Base-by-base conservation (phyloP, 768 basidiomycete species). In the Tylopilus plumbeoviolaceoides region DNA sequence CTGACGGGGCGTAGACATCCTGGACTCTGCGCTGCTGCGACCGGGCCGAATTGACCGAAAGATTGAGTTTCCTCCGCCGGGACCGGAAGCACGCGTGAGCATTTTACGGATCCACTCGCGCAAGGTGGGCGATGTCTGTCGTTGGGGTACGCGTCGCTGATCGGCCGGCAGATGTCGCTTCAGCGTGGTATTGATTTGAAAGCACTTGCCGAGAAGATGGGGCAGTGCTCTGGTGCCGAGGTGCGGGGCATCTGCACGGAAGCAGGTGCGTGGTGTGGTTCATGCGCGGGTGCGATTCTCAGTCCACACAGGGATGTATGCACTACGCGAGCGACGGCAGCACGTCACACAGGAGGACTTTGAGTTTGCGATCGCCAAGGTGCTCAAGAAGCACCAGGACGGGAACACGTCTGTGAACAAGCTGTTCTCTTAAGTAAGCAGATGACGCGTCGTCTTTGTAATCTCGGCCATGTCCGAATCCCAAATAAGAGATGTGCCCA, bases 271-370 rank as follows among this genome's bases (percentile, higher is more conserved):
- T 54, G 20, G 20, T 11, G 18, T 39, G 7, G 9, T n/a, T 17
- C 15, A 4, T n/a, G 12, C 15, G 5, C 35, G 14, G 17, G 2
- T 36, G 7, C 11, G 11, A 33, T 5, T 30, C 23, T 23, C 23
- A 30, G n/a, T n/a, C n/a, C n/a, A 33, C 33, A 33, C 56, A 87
- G 92, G 92, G 25, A 98, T 98, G 95, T 98, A 97, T 64, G 95
- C 95, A 0, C 77, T 99, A 3, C 82, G 95, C 17, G 95, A 99
- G 72, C 81, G 95, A 54, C 76, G 95, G 58, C 95, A 97, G 59
- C 95, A 98, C 69, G 95, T 98, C 47, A 97, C 95, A 4, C 95
- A 97, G 70, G 95, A 98, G 66, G 95, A 98, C 65, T 98, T 98
- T 64, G 97, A 98, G 76, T 94, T 98, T 75, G 95, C 95, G 31